These are phyloP conservation scores for Cercospora berteroae DNA, from an alignment of 2,329 filamentous ascomycete species.

Conservation along the genomic window DNA sequence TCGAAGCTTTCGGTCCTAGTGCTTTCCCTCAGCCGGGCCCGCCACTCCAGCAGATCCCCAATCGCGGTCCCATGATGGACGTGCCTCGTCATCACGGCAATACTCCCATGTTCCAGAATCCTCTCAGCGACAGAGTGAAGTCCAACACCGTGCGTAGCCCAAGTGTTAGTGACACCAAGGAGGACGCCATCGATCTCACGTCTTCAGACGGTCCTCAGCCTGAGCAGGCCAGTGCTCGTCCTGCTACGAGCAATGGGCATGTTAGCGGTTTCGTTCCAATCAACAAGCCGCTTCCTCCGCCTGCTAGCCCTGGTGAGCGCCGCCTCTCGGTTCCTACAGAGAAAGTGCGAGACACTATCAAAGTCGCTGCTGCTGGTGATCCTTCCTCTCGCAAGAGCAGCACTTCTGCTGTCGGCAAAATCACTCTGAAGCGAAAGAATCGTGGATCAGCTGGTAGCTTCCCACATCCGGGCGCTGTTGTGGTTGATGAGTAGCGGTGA, in stretches of 20 bases:
- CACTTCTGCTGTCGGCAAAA: neutral
- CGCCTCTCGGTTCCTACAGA: neutral
- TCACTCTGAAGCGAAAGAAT: neutral
- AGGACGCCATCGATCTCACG: slow-evolving; percentile 19
- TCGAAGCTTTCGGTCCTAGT: slow-evolving; percentile 25
- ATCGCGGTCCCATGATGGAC: slow-evolving; percentile 26
- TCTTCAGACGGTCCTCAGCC: slow-evolving; percentile 15
- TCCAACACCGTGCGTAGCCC: slow-evolving; percentile 9
- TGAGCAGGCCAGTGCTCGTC: neutral
- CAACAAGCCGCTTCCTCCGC: neutral
- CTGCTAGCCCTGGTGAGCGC: neutral
- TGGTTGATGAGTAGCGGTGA: neutral
- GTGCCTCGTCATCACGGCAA: neutral
- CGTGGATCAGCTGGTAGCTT: slow-evolving; percentile 1
- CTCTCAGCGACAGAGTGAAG: slow-evolving; percentile 2
- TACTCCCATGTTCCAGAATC: neutral
- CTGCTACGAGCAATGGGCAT: neutral
- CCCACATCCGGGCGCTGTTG: slow-evolving; percentile 4
- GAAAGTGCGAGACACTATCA: neutral
- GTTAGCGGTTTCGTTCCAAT: neutral
- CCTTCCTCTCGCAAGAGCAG: neutral
- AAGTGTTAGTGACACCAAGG: slow-evolving; percentile 10
- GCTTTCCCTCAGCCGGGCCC: slow-evolving; percentile 24
- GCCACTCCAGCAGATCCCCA: slow-evolving; percentile 16
- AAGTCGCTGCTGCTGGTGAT: neutral